Conservation (phyloP, 2,329 filamentous ascomycete genomes). For the Teratosphaeria viscida region DNA sequence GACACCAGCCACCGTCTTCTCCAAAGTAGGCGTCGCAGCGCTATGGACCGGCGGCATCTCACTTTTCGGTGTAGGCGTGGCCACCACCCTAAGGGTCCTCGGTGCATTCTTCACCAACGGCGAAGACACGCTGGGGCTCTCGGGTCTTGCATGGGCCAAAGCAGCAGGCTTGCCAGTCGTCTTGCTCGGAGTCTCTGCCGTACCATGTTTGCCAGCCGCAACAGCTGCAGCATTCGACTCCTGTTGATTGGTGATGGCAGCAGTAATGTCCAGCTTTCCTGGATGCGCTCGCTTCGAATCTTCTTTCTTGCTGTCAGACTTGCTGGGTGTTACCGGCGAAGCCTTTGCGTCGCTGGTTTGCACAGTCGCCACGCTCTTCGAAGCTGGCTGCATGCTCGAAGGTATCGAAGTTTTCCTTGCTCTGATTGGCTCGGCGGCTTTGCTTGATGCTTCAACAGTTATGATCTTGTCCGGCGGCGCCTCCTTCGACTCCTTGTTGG, state of each 20-base stretch:
- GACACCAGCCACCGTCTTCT: slow-evolving; percentile 23
- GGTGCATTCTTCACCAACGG: slow-evolving; percentile 40
- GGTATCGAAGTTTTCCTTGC: slow-evolving; percentile 2
- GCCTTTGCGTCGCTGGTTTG: slow-evolving; percentile 7
- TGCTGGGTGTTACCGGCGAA: slow-evolving; percentile 9
- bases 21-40: slow-evolving; percentile 20
- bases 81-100: slow-evolving; percentile 60
- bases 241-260: slow-evolving; percentile 23
- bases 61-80: slow-evolving; percentile 53
- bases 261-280: slow-evolving; percentile 38
- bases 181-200: slow-evolving; percentile 15
- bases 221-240: slow-evolving; percentile 4
- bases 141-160: slow-evolving; percentile 42
- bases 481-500: neutral
- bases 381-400: slow-evolving; percentile 4
- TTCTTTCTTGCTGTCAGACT: slow-evolving; percentile 7
- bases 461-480: neutral
- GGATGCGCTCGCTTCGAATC: slow-evolving; percentile 28
- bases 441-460: neutral
- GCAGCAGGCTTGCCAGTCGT: neutral
- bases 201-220: slow-evolving; percentile 16
- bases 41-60: slow-evolving; percentile 40
- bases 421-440: neutral
- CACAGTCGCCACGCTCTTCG: slow-evolving; percentile 5
- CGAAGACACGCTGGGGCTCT: slow-evolving; percentile 41